Percentiles rank a stretch among this genome's conserved stretches.
Conservation (phyloP, 495 filamentous ascomycete genomes). For the Hypomontagnella submonticulosa region DNA sequence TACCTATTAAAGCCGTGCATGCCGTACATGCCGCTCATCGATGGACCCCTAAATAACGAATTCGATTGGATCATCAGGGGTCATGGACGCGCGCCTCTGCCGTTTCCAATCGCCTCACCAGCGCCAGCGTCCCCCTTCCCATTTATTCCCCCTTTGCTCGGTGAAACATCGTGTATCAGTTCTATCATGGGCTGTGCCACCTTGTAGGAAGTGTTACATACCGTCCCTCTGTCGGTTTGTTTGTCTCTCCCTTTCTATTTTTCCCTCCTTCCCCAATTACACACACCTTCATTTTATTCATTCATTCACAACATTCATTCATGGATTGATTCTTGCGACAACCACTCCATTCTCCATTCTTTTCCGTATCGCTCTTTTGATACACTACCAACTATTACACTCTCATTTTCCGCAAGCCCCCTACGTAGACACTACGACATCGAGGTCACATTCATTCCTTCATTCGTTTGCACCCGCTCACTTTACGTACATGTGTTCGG, state of each 20-base stretch:
- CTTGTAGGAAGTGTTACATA: constrained; percentile 9
- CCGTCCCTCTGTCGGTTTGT: background rate
- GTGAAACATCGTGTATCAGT: constrained; percentile 36
- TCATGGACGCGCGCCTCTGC: constrained; percentile 28
- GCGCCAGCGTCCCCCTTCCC: background rate
- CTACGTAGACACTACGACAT: constrained; percentile 5
- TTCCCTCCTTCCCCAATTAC: constrained; percentile 1
- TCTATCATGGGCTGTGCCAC: constrained; percentile 37
- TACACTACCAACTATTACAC: constrained; percentile 20
- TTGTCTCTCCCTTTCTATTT: background rate
- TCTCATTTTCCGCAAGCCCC: constrained; percentile 10
- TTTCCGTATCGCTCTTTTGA: constrained; percentile 6
- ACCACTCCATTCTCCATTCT: background rate
- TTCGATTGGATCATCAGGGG: constrained; percentile 36
- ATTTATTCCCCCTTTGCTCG: constrained; percentile 17
- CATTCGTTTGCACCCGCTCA: background rate
- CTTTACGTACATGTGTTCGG: constrained; percentile 8
- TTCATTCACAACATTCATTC: constrained; percentile 13
- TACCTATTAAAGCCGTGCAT: constrained; percentile 13
- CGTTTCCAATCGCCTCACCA: constrained; percentile 19
- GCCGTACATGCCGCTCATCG: too few species aligned
- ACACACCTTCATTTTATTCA: constrained; percentile 3
- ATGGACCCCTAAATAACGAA: constrained; percentile 3
- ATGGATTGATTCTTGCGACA: constrained; percentile 5
- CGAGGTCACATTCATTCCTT: constrained; percentile 3